These are phyloP conservation scores for Penicillium odoratum DNA, from an alignment of 495 filamentous ascomycete genomes.

Conservation along the genomic window DNA sequence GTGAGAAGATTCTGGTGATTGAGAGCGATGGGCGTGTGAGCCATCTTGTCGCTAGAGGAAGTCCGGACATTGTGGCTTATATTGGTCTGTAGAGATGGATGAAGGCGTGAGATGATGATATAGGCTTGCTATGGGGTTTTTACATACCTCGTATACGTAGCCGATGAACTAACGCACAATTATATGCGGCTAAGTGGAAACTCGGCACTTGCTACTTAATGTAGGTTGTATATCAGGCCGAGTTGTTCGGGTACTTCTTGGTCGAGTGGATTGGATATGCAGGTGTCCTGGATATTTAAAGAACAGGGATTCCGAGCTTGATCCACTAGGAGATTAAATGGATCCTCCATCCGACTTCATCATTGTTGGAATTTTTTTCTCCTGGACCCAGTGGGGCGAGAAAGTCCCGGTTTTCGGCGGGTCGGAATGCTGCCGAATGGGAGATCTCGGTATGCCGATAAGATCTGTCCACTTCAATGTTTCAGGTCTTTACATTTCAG, in stretches of 20 bases:
- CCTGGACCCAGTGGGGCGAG: slow-evolving; percentile 23
- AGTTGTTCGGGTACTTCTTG: background rate
- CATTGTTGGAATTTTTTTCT: slow-evolving; percentile 12
- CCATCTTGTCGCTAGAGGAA: slow-evolving; percentile 12
- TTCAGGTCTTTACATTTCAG: no score
- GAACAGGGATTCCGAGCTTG: background rate
- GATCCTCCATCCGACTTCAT: no score
- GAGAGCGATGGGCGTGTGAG: slow-evolving; percentile 13
- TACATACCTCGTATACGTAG: background rate
- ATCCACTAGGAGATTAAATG: no score
- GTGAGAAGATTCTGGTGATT: slow-evolving; percentile 1
- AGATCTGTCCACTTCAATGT: background rate
- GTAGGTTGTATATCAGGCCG: background rate
- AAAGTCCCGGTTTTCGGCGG: slow-evolving; percentile 26
- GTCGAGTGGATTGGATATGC: background rate
- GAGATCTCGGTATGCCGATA: slow-evolving; percentile 27
- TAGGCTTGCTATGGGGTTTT: background rate
- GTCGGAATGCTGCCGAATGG: slow-evolving; percentile 13
- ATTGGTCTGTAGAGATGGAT: background rate
- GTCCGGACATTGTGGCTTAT: slow-evolving; percentile 10
- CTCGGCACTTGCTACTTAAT: slow-evolving; percentile 5
- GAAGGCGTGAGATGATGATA: background rate
- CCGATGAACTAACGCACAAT: slow-evolving; percentile 15
- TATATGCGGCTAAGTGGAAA: slow-evolving; percentile 17
- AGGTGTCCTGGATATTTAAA: background rate